Conservation (phyloP, 2,329 filamentous ascomycete genomes). For the Chrysoporthe deuterocubensis region DNA sequence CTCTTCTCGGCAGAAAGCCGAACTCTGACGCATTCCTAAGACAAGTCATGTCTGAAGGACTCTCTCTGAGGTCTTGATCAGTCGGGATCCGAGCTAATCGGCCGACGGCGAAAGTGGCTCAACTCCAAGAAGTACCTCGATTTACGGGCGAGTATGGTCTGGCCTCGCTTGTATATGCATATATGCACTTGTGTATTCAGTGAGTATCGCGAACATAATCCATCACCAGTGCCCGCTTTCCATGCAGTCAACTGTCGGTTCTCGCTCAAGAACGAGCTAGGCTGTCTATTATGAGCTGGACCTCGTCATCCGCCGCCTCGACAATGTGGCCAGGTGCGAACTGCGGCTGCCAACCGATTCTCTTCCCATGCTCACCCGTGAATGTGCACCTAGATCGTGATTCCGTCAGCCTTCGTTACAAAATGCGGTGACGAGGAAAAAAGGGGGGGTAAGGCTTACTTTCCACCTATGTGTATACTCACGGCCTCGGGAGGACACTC, state of each 20-base stretch:
- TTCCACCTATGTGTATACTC: conserved; percentile 46
- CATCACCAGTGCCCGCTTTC: no score
- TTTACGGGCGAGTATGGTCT: neutral
- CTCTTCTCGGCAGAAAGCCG: neutral
- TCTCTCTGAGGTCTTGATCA: neutral
- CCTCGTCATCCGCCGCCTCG: conserved; percentile 49
- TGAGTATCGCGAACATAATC: neutral
- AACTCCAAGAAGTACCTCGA: neutral
- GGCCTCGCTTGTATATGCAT: no score
- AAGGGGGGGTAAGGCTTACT: conserved; percentile 37
- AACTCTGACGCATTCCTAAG: neutral
- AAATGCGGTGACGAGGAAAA: neutral
- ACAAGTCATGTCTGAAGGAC: neutral
- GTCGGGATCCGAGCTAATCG: no score
- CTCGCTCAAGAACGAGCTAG: neutral
- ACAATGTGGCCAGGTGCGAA: conserved; percentile 51
- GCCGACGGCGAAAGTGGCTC: neutral
- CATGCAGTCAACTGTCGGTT: neutral
- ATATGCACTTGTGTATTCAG: neutral
- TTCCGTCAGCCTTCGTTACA: conserved; percentile 12
- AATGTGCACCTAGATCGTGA: conserved; percentile 46
- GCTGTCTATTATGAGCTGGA: conserved; percentile 43
- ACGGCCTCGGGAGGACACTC: conserved; percentile 42
- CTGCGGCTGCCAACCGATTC: conserved; percentile 51
- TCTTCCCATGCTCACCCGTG: conserved; percentile 43